Base-by-base conservation (phyloP, 2,329 filamentous ascomycete genomes). In the Pestalotiopsis sp. region DNA sequence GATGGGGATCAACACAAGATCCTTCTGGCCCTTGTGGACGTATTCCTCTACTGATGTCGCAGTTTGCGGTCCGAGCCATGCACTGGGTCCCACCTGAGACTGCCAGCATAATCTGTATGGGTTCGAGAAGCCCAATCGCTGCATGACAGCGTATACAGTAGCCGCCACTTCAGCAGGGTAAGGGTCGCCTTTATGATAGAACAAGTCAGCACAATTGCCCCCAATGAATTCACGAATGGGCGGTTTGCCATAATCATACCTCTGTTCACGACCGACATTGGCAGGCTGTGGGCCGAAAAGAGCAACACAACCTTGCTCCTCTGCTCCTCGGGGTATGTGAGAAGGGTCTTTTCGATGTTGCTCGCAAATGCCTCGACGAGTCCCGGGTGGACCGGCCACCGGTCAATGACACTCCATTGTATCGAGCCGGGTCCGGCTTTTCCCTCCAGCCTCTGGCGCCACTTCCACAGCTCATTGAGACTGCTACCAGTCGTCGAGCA, bases 401-500 rank as follows among this genome's bases (percentile, higher is more conserved):
- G 90, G 81, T 99, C 96, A 80, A 99, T 99, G 66, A 98, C 95
- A 80, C 94, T 98, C 96, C 96, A 99, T 68, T 91, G 87, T 72
- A 99, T 97, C 2, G 90, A 85, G 13, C 95, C 95, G 49, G 84
- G 83, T 2, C 82, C 86, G 58, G 86, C 84, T 80, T 93, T 94
- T 52, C 93, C 93, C 80, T 98, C 95, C 66, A 99, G 83, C 71
- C 94, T 86, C 77, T 94, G 92, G 71, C 95, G 89, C 94, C 95
- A 98, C 83, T 97, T 98, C 96, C 96, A 99, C 45, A 99, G 83
- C 83, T 99, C 96, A 77, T 99, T 99, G 68, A 99, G 83, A 71
- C 94, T 97, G 80, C 94, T 97, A 25, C 96, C 96, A 0, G 96
- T 99, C 1, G 96, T 99, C 23, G 94, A 97, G 83, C 97, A 99